A percentile compares a stretch with the other conserved stretches of the same genome.
Conservation (phyloP, 495 filamentous ascomycete species). For the Podospora anserina region DNA sequence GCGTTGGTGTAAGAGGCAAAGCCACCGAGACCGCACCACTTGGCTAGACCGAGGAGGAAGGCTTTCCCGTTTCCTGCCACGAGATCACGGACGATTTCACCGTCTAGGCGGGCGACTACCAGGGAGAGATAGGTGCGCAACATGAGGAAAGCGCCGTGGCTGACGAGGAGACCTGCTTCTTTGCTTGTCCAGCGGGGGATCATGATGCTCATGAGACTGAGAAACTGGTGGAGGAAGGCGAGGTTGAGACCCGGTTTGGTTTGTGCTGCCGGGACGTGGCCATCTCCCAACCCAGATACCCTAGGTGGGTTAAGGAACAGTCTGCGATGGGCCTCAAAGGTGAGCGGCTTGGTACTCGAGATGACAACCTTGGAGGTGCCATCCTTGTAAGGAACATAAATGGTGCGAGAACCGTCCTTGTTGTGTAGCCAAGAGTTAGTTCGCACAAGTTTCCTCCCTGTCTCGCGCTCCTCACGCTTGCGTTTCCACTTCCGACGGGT, state of each 20-base stretch:
- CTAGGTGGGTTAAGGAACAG: conserved; percentile 89
- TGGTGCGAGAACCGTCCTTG: conserved; percentile 89
- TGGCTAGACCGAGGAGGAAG: conserved; percentile 85
- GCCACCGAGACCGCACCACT: conserved; percentile 62
- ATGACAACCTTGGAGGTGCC: conserved; percentile 89
- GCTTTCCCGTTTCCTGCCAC: conserved; percentile 87
- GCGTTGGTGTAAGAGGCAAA: conserved; percentile 91
- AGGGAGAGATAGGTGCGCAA: conserved; percentile 91
- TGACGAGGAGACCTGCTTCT: conserved; percentile 83
- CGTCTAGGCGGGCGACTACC: conserved; percentile 87
- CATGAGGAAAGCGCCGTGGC: conserved; percentile 84
- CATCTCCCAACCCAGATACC: conserved; percentile 69
- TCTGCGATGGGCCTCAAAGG: conserved; percentile 92
- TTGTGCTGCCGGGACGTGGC: conserved; percentile 78
- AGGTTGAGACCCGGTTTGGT: conserved; percentile 94
- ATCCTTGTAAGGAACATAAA: conserved; percentile 89
- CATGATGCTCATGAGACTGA: conserved; percentile 95
- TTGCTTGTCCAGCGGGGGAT: conserved; percentile 92
- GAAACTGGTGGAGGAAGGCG: conserved; percentile 96
- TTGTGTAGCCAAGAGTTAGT: conserved; percentile 88
- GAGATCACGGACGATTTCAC: conserved; percentile 92
- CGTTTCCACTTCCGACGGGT: conserved; percentile 68
- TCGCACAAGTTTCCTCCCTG: conserved; percentile 72
- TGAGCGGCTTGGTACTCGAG: conserved; percentile 84
- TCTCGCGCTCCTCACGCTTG: conserved; percentile 70